Base-by-base conservation (phyloP, 108 stramenopile species). In the Cylindrotheca closterium region DNA sequence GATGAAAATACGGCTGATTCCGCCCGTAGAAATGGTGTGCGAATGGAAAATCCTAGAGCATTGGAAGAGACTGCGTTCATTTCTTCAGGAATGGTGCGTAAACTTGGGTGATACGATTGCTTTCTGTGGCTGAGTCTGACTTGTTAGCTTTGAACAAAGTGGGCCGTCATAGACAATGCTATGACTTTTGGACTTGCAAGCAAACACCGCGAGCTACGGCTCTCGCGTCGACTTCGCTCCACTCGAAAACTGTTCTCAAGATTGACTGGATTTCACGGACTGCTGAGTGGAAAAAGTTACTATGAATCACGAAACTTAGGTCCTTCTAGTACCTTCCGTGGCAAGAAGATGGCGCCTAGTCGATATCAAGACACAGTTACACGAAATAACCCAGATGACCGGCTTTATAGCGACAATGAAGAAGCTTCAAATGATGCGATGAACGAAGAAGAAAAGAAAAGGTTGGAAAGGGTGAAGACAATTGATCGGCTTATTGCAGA, bases 261-360 rank as follows among this genome's bases (percentile, higher is more conserved):
- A 34, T 50, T 69, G 10, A 94, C 93, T 37, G 88, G 89, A 22
- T 62, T 94, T 4, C 93, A 94, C 65, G 93, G 93, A 8, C 34
- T 89, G 0, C 15, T 94, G n/a, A 94, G 93, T 73, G 83, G 88
- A 30, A 94, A 94, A 67, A 74, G n/a, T n/a, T n/a, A n/a, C n/a
- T n/a, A n/a, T 47, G n/a, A n/a, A n/a, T n/a, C n/a, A n/a, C n/a
- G n/a, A n/a, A n/a, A n/a, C n/a, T n/a, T n/a, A n/a, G n/a, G n/a
- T n/a, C n/a, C n/a, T n/a, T n/a, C n/a, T n/a, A n/a, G n/a, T n/a
- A n/a, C n/a, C n/a, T n/a, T n/a, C n/a, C n/a, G n/a, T n/a, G n/a
- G n/a, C n/a, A n/a, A n/a, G n/a, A n/a, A n/a, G n/a, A n/a, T n/a
- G n/a, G n/a, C n/a, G n/a, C n/a, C n/a, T n/a, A n/a, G n/a, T n/a